Percentiles rank a stretch among this genome's conserved stretches.
phyloP scores from a whole-genome alignment of 1,139 yeast species.

The Kodamaea fungicola region DNA sequence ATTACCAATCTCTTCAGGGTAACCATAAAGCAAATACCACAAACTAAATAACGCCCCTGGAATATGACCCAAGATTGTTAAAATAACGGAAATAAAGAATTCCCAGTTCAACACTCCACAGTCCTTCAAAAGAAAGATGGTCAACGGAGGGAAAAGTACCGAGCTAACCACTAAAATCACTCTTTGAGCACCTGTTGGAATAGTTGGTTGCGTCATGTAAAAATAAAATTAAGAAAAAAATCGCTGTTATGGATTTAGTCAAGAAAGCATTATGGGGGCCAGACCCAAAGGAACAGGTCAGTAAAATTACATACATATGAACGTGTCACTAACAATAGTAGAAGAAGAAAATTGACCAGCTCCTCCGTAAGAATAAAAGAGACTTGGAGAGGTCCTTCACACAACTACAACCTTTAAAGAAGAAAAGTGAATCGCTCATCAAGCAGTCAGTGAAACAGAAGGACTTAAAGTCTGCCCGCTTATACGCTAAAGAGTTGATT shows the following conservation, averaged over 20 bases:
- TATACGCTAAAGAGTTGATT: conserved; percentile 81
- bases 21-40: conserved; percentile 25
- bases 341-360: conserved; percentile 78
- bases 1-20: conserved; percentile 6
- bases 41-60: conserved; percentile 37
- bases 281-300: conserved; percentile 84
- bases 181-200: conserved; percentile 8
- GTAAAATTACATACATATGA: conserved; percentile 13
- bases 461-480: conserved; percentile 69
- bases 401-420: conserved; percentile 62
- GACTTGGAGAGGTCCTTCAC: conserved; percentile 73
- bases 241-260: conserved; percentile 55
- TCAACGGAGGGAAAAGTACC: conserved; percentile 39
- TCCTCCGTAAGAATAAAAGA: conserved; percentile 80
- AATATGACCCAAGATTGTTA: conserved; percentile 37
- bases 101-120: conserved; percentile 32
- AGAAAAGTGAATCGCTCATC: conserved; percentile 74
- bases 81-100: conserved; percentile 30
- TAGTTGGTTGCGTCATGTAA: neutral
- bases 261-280: conserved; percentile 93
- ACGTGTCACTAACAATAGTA: conserved; percentile 13
- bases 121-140: conserved; percentile 29
- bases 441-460: conserved; percentile 74
- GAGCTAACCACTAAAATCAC: conserved; percentile 31
- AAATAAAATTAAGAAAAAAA: neutral